Evolutionary conservation across 1,139 yeast species (phyloP), one percentile per base, ranked within the genome.

Genomic region (Lodderomyces jiufengensis): DNA sequence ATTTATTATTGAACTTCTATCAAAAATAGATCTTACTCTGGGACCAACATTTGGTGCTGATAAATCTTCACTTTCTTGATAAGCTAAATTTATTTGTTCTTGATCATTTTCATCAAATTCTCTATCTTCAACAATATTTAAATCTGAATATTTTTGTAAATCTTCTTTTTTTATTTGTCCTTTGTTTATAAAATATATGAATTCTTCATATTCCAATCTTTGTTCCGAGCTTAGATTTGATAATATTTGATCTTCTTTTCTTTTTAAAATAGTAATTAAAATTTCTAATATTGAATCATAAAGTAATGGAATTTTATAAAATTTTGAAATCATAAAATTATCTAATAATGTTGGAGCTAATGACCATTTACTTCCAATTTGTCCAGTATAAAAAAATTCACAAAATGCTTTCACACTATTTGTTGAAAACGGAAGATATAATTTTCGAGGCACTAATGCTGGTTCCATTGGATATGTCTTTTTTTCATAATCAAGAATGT

Each of bases 371-470:
- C 80, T 78, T 24, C 86, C 87, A 24, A 84, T 75, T 55, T 83
- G 88, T 1, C 92, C 94, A 6, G 90, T 83, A 50, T 80, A 82
- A 42, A 84, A 65, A 54, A 78, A 84, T 49, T 84, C 92, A 29
- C 83, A 66, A 47, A 83, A 75, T 1, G 86, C 87, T 39, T 68
- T 70, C 9, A 83, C 75, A 0, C 86, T 73, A 2, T 61, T 54
- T 1, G 82, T 76, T 2, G 79, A 57, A 59, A 80, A 81, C 5
- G 94, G 92, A 43, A 84, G 54, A 47, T 80, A 83, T 23, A 84
- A 54, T 14, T 78, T 70, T 41, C 94, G 66, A 11, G 94, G 92
- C 26, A 80, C 69, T 38, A 77, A 61, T 24, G 80, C 59, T 1
- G 85, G 81, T 44, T 80, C 86, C 68, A 70, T 61, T 31, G 47